phyloP scores from a whole-genome alignment of 176 grass and related monocot species.

The Cocos nucifera region DNA sequence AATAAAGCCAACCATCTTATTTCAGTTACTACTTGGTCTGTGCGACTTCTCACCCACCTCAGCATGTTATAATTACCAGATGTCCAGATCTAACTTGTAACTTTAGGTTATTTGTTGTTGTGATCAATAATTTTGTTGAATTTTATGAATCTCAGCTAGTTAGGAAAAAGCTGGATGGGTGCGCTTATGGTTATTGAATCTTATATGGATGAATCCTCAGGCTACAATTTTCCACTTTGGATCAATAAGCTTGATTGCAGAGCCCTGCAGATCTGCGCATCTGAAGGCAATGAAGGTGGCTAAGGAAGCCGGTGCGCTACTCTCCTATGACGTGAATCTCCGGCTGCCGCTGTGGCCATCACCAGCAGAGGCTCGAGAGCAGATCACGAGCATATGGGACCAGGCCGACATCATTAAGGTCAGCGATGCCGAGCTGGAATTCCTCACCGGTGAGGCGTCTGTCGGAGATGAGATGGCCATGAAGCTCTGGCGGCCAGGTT shows the following conservation, averaged over 20 bases:
- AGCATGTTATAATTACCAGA: too few species aligned
- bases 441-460: slow-evolving; percentile 63
- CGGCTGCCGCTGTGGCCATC: slow-evolving; percentile 84
- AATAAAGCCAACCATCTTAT: too few species aligned
- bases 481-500: slow-evolving; percentile 68
- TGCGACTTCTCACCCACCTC: too few species aligned
- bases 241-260: slow-evolving; percentile 84
- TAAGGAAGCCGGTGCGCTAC: slow-evolving; percentile 71
- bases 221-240: slow-evolving; percentile 79
- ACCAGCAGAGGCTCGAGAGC: slow-evolving; percentile 54
- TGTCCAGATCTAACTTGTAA: too few species aligned
- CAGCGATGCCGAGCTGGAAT: slow-evolving; percentile 83
- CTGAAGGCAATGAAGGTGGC: slow-evolving; percentile 63
- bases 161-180: too few species aligned
- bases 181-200: too few species aligned
- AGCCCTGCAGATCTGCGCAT: slow-evolving; percentile 82
- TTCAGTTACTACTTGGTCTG: too few species aligned
- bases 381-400: slow-evolving; percentile 95
- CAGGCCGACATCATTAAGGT: slow-evolving; percentile 95
- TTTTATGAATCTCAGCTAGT: too few species aligned
- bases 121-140: too few species aligned
- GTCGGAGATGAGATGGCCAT: slow-evolving; percentile 66
- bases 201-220: slow-evolving; percentile 17
- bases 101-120: too few species aligned
- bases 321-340: slow-evolving; percentile 86